phyloP scores from a whole-genome alignment of 352 stramenopile species.

The Phytophthora pini region DNA sequence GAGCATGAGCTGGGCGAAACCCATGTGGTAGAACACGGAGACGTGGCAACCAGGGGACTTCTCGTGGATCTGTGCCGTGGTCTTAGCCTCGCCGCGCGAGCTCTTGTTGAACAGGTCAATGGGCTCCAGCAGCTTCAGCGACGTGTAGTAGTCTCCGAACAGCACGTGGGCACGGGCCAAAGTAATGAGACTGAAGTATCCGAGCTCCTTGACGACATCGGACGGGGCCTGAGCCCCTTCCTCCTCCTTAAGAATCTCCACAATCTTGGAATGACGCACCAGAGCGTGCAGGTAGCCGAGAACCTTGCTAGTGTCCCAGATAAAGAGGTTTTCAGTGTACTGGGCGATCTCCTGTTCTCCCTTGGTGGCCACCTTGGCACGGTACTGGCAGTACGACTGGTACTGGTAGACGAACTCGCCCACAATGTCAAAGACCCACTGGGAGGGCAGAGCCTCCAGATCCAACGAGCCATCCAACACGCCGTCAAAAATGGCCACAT shows the following conservation, averaged over 20 bases:
- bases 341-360: constrained; percentile 59
- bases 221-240: constrained; percentile 53
- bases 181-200: constrained; percentile 96
- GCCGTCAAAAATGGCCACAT: constrained; percentile 95
- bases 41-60: constrained; percentile 94
- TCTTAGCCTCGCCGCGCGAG: constrained; percentile 53
- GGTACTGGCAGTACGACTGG: constrained; percentile 98
- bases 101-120: constrained; percentile 92
- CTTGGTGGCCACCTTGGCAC: constrained; percentile 83
- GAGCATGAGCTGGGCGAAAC: constrained; percentile 97
- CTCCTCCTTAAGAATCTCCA: constrained; percentile 83
- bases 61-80: constrained; percentile 86
- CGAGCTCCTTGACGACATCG: constrained; percentile 90
- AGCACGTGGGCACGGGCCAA: constrained; percentile 96
- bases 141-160: constrained; percentile 96
- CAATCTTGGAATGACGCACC: constrained; percentile 92
- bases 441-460: constrained; percentile 89
- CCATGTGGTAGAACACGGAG: constrained; percentile 97
- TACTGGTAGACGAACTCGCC: constrained; percentile 99
- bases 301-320: constrained; percentile 96
- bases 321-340: constrained; percentile 85
- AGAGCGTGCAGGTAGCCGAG: constrained; percentile 96
- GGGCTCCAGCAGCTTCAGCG: constrained; percentile 91
- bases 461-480: constrained; percentile 88
- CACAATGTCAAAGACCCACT: constrained; percentile 99